A percentile compares a stretch with the other conserved stretches of the same genome.
Conservation (phyloP, 768 basidiomycete species). For the Lentinula guzmanii region DNA sequence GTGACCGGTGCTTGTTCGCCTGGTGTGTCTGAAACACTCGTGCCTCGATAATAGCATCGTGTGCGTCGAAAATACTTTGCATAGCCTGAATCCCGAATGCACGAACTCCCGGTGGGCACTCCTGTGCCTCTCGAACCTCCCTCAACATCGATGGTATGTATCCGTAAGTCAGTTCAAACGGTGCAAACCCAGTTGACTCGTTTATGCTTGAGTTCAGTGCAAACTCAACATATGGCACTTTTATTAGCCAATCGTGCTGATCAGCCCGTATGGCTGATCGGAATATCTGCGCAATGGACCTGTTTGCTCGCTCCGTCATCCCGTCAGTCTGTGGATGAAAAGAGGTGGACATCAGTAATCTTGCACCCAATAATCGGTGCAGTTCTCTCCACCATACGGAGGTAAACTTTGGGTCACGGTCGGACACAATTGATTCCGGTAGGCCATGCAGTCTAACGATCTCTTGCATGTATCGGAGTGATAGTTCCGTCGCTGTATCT, state of each 20-base stretch:
- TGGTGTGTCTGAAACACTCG: slow-evolving; percentile 16
- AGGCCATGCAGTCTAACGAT: slow-evolving; percentile 11
- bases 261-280: slow-evolving; percentile 4
- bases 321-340: slow-evolving; percentile 26
- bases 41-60: slow-evolving; percentile 19
- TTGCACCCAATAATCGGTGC: slow-evolving; percentile 9
- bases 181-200: slow-evolving; percentile 16
- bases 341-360: slow-evolving; percentile 16
- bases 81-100: slow-evolving; percentile 13
- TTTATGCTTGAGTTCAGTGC: slow-evolving; percentile 12
- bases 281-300: slow-evolving; percentile 10
- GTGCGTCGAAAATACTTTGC: slow-evolving; percentile 14
- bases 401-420: slow-evolving; percentile 25
- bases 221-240: slow-evolving; percentile 8
- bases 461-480: slow-evolving; percentile 7
- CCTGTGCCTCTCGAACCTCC: background rate
- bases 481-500: slow-evolving; percentile 10
- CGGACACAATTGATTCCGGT: slow-evolving; percentile 17
- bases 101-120: slow-evolving; percentile 9
- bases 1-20: slow-evolving; percentile 13
- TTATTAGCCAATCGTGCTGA: slow-evolving; percentile 12
- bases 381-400: slow-evolving; percentile 23
- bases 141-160: background rate
- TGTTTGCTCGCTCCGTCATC: slow-evolving; percentile 6
- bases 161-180: slow-evolving; percentile 18